Base-by-base conservation (phyloP, 1,139 yeast species). In the Lodderomyces orthopsilosis region DNA sequence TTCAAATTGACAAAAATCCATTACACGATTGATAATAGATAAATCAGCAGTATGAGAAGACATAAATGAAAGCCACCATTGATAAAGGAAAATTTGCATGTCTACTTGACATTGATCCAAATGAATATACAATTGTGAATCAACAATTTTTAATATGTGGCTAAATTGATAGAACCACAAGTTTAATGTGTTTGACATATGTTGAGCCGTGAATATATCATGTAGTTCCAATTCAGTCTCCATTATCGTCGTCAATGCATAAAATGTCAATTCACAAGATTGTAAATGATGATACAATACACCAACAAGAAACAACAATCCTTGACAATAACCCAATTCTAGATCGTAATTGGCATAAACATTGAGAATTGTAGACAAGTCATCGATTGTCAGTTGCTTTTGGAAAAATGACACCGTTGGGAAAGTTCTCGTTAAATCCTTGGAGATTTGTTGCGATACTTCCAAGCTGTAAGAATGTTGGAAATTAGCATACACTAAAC, bases 311-410 rank as follows among this genome's bases (percentile, higher is more conserved):
- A 83, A 83, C 23, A 84, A 74, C 24, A 83, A 63, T 5, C 89
- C 89, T 58, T 83, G 89, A 57, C 89, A 83, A 57, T 83, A 83
- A 7, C 89, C 89, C 49, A 83, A 77, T 52, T 82, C 85, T 41
- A 75, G 75, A 58, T 83, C 88, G 55, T 81, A 83, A 51, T 82
- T 78, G 41, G 85, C 81, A 54, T 79, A 83, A 0, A 85, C 88
- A 46, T 83, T 78, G 50, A 83, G 67, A 22, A 83, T 77, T 26
- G 77, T 74, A 34, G 82, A 82, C 42, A 83, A 72, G 53, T 70
- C 69, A 17, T 58, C 48, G 37, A 66, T 56, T n/a, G 80, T 79
- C 13, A 67, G 64, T 19, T 62, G 65, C 26, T 70, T 63, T 46
- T 70, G 64, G 61, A 83, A 81, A 60, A 79, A 73, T 2, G 65